phyloP scores from a whole-genome alignment of 768 basidiomycete species.

The Crassisporium funariophilum region DNA sequence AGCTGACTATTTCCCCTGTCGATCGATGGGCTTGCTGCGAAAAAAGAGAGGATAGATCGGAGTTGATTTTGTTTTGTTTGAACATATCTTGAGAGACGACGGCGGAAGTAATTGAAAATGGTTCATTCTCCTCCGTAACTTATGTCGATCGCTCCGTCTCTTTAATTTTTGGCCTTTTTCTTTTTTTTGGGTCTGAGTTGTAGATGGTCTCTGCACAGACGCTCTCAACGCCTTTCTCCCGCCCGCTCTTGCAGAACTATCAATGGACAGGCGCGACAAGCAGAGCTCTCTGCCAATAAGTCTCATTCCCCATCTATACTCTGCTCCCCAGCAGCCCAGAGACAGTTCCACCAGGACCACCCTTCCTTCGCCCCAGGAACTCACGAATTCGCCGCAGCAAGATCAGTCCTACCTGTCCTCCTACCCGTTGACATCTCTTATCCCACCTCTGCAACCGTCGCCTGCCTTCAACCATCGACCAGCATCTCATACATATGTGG shows the following conservation, averaged over 20 bases:
- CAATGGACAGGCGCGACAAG: conserved; percentile 22
- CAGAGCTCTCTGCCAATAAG: conserved; percentile 55
- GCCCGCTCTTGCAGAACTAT: conserved; percentile 5
- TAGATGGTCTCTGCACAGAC: no score
- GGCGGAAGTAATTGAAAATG: conserved; percentile 42
- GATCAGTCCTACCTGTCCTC: conserved; percentile 27
- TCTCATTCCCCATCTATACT: conserved; percentile 50
- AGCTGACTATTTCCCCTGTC: no score
- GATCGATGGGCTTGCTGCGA: no score
- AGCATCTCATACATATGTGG: no score
- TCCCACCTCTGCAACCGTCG: conserved; percentile 15
- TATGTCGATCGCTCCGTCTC: conserved; percentile 35
- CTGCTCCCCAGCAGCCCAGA: conserved; percentile 35
- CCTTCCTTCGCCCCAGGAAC: conserved; percentile 14
- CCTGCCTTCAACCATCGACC: no score
- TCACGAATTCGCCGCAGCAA: conserved; percentile 35
- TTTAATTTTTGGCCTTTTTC: conserved; percentile 22
- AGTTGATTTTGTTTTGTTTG: no score
- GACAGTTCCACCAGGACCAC: conserved; percentile 30
- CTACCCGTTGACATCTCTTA: conserved; percentile 28
- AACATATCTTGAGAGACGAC: no score
- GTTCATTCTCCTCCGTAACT: conserved; percentile 38
- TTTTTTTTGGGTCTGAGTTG: no score
- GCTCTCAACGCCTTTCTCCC: not conserved
- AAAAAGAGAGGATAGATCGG: no score